Evolutionary conservation across 2,329 filamentous ascomycete species (phyloP).

Genomic region (Penicillium sp.): DNA sequence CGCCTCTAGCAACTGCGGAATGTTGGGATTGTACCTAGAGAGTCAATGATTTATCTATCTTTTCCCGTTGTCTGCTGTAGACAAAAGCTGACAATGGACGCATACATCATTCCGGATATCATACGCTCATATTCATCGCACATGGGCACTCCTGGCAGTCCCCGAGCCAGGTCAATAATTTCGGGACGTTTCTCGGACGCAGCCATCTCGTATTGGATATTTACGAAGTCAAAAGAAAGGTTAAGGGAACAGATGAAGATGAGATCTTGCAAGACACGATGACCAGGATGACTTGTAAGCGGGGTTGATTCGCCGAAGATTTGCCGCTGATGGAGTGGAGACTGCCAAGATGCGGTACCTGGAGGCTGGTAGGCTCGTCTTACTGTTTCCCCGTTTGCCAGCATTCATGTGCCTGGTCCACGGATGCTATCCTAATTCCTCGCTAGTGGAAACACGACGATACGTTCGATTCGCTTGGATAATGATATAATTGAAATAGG

Average conservation of each 20-base stretch:
- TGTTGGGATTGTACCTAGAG: conserved; percentile 30
- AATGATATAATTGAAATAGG: no score
- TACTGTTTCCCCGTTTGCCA: conserved; percentile 2
- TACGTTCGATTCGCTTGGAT: no score
- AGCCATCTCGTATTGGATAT: conserved; percentile 19
- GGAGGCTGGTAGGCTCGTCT: not conserved
- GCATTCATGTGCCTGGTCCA: no score
- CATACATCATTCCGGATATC: conserved; percentile 38
- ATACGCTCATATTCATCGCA: conserved; percentile 38
- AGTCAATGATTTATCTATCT: not conserved
- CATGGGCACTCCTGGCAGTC: conserved; percentile 25
- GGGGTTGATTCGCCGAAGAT: conserved; percentile 3
- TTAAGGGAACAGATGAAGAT: not conserved
- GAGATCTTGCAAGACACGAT: not conserved
- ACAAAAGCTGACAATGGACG: not conserved
- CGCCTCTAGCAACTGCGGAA: conserved; percentile 27
- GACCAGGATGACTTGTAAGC: not conserved
- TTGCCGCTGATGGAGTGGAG: not conserved
- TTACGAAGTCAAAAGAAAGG: not conserved
- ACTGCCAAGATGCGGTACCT: not conserved
- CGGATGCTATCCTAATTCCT: no score
- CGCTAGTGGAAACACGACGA: no score
- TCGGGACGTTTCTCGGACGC: conserved; percentile 29
- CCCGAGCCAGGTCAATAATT: conserved; percentile 31
- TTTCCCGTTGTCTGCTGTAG: no score